Evolutionary conservation across 1,284 basidiomycete species (phyloP).

Genomic region (Rhodotorula glutinis): DNA sequence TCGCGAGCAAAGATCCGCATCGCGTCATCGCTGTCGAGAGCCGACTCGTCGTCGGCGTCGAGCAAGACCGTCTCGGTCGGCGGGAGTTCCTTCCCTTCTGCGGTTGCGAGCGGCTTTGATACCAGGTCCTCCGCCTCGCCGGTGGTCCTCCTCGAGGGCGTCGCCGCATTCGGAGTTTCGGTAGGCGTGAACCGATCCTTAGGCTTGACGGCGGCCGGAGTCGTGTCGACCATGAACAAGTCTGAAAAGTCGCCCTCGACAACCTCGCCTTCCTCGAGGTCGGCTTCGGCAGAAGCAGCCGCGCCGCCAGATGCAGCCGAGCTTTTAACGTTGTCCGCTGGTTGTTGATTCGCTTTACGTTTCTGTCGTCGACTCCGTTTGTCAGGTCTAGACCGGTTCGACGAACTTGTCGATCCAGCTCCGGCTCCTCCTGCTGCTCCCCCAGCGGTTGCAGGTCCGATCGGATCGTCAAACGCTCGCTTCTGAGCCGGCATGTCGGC

Average conservation of each 20-base stretch:
- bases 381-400: background rate
- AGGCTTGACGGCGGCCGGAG: slow-evolving; percentile 23
- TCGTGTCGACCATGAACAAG: slow-evolving; percentile 36
- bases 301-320: background rate
- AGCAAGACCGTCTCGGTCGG: background rate
- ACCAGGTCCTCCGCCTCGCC: background rate
- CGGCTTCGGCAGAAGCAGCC: background rate
- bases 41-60: background rate
- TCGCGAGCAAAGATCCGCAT: slow-evolving; percentile 20
- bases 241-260: slow-evolving; percentile 34
- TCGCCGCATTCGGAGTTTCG: background rate
- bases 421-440: background rate
- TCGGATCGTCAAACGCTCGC: slow-evolving; percentile 13
- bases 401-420: no score
- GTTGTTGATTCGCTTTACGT: background rate
- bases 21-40: slow-evolving; percentile 12
- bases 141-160: background rate
- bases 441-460: slow-evolving; percentile 1
- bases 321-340: background rate
- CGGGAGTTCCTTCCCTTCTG: background rate
- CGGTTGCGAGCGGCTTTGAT: background rate
- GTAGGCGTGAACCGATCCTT: slow-evolving; percentile 12
- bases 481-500: slow-evolving; percentile 20
- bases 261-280: slow-evolving; percentile 31
- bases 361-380: background rate